phyloP scores from a whole-genome alignment of 805 yeast genomes.

The Metschnikowia henanensis region DNA sequence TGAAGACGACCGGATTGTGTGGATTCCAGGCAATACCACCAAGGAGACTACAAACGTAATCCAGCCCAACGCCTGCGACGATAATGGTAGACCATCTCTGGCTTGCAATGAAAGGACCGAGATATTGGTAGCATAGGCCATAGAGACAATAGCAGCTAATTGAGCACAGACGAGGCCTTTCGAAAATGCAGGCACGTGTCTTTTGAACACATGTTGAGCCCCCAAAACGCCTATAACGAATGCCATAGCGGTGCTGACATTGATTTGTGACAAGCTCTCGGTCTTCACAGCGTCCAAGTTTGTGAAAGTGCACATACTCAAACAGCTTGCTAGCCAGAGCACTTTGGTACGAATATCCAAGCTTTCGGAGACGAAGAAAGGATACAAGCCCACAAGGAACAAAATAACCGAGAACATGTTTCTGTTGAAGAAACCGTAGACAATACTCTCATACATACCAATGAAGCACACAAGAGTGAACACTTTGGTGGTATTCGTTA shows the following conservation, averaged over 20 bases:
- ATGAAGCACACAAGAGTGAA: conserved; percentile 45
- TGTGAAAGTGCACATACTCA: conserved; percentile 75
- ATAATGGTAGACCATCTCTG: conserved; percentile 76
- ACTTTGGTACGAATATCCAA: conserved; percentile 28
- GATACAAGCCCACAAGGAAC: conserved; percentile 67
- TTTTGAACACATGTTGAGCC: conserved; percentile 28
- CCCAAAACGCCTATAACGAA: conserved; percentile 51
- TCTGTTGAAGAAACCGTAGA: conserved; percentile 88
- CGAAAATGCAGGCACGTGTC: conserved; percentile 29
- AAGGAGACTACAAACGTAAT: conserved; percentile 58
- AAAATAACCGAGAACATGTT: conserved; percentile 76
- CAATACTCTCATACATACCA: conserved; percentile 78
- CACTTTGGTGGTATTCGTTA: conserved; percentile 39
- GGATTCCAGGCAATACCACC: conserved; percentile 60
- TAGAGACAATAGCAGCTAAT: conserved; percentile 52
- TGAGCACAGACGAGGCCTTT: conserved; percentile 53
- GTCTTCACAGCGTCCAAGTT: conserved; percentile 83
- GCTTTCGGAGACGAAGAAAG: conserved; percentile 38
- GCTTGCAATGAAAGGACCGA: conserved; percentile 75
- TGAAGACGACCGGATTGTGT: conserved; percentile 51
- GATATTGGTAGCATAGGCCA: conserved; percentile 64
- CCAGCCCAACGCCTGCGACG: conserved; percentile 83
- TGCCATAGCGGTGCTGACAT: conserved; percentile 65
- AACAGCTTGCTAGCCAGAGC: conserved; percentile 68
- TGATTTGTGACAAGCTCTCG: conserved; percentile 70